Base-by-base conservation (phyloP, 2,329 filamentous ascomycete species). In the Pseudogymnoascus sp. region DNA sequence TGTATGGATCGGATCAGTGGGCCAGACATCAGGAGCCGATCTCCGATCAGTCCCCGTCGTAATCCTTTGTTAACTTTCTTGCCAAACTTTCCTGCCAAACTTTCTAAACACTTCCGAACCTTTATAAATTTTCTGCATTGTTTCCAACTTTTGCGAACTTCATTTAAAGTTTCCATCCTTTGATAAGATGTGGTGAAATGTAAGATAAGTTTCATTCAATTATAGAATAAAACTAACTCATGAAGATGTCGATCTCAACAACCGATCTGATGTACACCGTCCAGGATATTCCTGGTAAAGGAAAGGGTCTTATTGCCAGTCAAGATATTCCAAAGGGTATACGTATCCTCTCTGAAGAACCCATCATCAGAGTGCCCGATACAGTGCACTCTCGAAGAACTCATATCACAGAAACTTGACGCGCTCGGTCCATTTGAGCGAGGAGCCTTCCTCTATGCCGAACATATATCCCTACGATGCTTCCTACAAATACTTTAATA, bases 291-390 rank as follows among this genome's bases (percentile, higher is more conserved):
- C n/a, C 38, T 39, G 74, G 71, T 16, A 76, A 74, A 68, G 76
- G 77, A n/a, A 76, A 74, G 68, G 77, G 77, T 6, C 69, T 80
- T 5, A 64, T 79, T 58, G 76, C 77, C 8, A 70, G 41, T 5
- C 58, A 64, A 22, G 65, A 72, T 55, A 77, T 79, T 62, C 62
- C 69, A 2, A 74, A 67, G 62, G 76, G 76, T 45, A 77, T 73
- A 7, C 69, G 73, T 25, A 75, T 79, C 61, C 65, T 79, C 30
- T 72, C 67, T 16, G 77, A 79, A 79, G 62, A 68, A 4, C 72
- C 76, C 2, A 67, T 78, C 41, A 68, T 79, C 64, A 75, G 69
- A 35, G 60, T 68, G 4, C 33, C 12, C 30, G 61, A 60, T 42
- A 9, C 28, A n/a, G 19, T 30, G 9, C 41, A 8, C 8, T 2